A percentile compares a stretch with the other conserved stretches of the same genome.
phyloP scores from a whole-genome alignment of 2,329 filamentous ascomycete genomes.

The Monilinia vaccinii-corymbosi region DNA sequence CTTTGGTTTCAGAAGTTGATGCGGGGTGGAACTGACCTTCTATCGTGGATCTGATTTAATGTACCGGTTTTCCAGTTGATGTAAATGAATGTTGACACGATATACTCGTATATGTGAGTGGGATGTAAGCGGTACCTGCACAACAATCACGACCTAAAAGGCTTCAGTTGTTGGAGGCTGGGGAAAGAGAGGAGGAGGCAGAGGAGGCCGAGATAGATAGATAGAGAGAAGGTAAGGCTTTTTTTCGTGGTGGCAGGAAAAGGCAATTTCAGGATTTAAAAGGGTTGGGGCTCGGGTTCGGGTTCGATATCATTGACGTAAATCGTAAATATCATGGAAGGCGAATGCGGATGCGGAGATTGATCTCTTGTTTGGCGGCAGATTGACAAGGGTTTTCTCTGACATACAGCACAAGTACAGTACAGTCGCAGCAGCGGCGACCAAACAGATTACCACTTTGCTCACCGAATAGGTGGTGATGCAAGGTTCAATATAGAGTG shows the following conservation, averaged over 20 bases:
- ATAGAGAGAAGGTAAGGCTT: background rate
- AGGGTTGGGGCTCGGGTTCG: background rate
- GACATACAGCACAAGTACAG: too few species aligned
- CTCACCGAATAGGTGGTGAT: too few species aligned
- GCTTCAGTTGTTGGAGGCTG: background rate
- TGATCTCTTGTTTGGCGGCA: too few species aligned
- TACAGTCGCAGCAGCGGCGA: too few species aligned
- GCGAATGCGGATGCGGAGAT: too few species aligned
- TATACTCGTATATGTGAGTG: background rate
- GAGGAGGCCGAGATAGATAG: background rate
- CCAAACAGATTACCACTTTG: too few species aligned
- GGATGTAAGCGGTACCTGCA: background rate
- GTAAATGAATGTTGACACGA: background rate
- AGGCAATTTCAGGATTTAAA: background rate
- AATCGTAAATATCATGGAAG: too few species aligned
- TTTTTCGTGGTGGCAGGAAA: conserved; percentile 2
- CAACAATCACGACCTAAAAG: background rate
- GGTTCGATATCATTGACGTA: too few species aligned
- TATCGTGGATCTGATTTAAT: background rate
- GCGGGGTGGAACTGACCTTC: conserved; percentile 1
- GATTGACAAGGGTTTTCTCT: too few species aligned
- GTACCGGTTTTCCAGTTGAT: background rate
- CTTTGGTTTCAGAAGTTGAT: background rate
- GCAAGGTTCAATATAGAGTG: too few species aligned
- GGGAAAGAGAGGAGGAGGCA: background rate